Evolutionary conservation across 768 basidiomycete species (phyloP), one percentile per base, ranked within the genome.

Genomic region (Ephemerocybe angulata): DNA sequence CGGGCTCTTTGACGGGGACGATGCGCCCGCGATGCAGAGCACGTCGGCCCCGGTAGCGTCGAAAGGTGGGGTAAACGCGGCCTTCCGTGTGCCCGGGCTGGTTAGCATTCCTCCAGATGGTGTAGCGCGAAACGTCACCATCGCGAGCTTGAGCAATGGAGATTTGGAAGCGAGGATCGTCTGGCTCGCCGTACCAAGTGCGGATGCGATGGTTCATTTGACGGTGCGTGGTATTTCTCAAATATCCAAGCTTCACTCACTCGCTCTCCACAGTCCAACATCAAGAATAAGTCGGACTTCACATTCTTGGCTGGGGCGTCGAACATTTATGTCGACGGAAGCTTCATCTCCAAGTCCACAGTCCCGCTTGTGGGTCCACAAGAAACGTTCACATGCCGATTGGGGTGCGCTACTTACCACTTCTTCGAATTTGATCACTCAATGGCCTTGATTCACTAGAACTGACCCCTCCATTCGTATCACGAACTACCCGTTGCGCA

Each of bases 261-360:
- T 8, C 15, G 21, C 21, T 7, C 15, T 17, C 17, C 47, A 4
- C 41, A 75, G 75, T 72, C 73, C 1, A 68, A 67, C 29, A 69
- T 77, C 7, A 67, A 63, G 50, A 77, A 77, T 54, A 64, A 66
- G 1, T 75, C 74, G 0, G 70, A 75, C 33, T 76, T 70, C 46
- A 67, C 72, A 1, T 60, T 77, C 7, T 59, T 76, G 13, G 57
- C 53, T 2, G 76, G 76, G 0, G 58, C 51, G 1, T 72, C 71
- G 0, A 75, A 67, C 48, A 64, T 76, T 27, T 76, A 73, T 52
- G 71, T 77, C 2, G 72, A 77, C 51, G 74, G 75, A 7, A 73
- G 70, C 54, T 76, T 76, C 61, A 74, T 72, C 7, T 69, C 74
- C 19, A 62, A 66, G 8, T 70, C 72, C 1, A 47, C 49, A n/a